Evolutionary conservation across 805 yeast genomes (phyloP).

Genomic region (Starmera amethionina): DNA sequence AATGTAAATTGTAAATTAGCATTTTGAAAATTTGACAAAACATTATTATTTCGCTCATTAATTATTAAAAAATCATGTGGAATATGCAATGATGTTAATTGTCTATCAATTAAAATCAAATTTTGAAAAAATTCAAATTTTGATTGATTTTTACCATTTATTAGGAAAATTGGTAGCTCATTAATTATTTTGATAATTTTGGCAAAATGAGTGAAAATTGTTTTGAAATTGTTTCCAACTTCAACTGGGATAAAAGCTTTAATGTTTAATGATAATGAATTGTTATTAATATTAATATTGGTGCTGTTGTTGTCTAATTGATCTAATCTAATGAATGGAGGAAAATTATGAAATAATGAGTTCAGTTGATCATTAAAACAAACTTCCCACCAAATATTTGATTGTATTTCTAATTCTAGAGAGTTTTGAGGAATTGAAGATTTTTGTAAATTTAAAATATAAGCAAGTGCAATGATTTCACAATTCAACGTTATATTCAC

Average conservation of each 20-base stretch:
- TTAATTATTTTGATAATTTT: constrained; percentile 12
- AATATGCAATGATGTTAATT: constrained; percentile 9
- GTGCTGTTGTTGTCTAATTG: not conserved
- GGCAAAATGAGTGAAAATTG: constrained; percentile 12
- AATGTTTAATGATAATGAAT: constrained; percentile 10
- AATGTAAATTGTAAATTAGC: constrained; percentile 10
- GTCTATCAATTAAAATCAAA: constrained; percentile 12
- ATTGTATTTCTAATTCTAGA: constrained; percentile 9
- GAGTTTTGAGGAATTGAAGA: constrained; percentile 11
- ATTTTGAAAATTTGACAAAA: constrained; percentile 8
- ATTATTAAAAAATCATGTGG: constrained; percentile 6
- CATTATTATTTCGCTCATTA: constrained; percentile 6
- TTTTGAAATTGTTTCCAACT: constrained; percentile 6
- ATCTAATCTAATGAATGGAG: constrained; percentile 11
- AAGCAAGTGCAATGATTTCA: constrained; percentile 14
- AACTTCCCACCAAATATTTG: constrained; percentile 15
- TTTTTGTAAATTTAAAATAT: constrained; percentile 11
- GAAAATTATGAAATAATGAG: constrained; percentile 8
- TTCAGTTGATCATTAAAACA: constrained; percentile 13
- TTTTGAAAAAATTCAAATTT: constrained; percentile 9
- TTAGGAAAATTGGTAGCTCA: constrained; percentile 6
- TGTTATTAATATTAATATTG: not conserved
- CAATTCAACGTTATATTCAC: constrained; percentile 11
- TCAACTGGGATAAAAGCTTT: constrained; percentile 17
- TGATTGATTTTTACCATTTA: constrained; percentile 2